A percentile compares a stretch with the other conserved stretches of the same genome.
Evolutionary conservation across 495 filamentous ascomycete genomes (phyloP).

Genomic region (Neurospora discreta): DNA sequence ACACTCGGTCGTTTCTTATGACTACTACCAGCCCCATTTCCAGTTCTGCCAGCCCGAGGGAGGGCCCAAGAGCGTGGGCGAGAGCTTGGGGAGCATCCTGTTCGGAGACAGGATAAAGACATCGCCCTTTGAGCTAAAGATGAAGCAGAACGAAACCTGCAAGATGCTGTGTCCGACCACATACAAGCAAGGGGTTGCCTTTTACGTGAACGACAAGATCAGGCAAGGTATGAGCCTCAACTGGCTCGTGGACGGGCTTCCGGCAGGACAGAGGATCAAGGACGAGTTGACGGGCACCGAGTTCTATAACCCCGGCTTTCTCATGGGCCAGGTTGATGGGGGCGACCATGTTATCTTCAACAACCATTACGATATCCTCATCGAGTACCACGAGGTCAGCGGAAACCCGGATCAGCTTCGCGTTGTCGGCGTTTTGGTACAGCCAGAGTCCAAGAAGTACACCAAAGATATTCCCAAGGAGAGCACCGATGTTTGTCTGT

Average conservation of each 20-base stretch:
- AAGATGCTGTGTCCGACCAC: conserved; percentile 59
- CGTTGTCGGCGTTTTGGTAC: conserved; percentile 83
- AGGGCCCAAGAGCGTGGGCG: conserved; percentile 62
- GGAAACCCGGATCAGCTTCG: conserved; percentile 50
- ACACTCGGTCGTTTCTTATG: conserved; percentile 83
- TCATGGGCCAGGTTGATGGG: conserved; percentile 53
- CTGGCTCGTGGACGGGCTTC: conserved; percentile 90
- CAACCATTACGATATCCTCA: conserved; percentile 89
- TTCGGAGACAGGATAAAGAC: conserved; percentile 94
- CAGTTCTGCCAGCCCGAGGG: conserved; percentile 73
- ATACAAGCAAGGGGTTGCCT: conserved; percentile 56
- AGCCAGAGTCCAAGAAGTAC: conserved; percentile 61
- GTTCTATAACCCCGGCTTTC: conserved; percentile 83
- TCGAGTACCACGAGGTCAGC: conserved; percentile 79
- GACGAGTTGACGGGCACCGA: conserved; percentile 62
- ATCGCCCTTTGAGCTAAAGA: conserved; percentile 78
- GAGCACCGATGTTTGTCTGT: conserved; percentile 51
- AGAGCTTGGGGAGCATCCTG: conserved; percentile 89
- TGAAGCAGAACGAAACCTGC: conserved; percentile 77
- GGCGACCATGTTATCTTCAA: conserved; percentile 53
- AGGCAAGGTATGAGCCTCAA: conserved; percentile 77
- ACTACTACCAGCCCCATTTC: conserved; percentile 85
- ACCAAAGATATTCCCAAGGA: conserved; percentile 31
- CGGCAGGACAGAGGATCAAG: conserved; percentile 65
- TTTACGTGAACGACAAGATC: conserved; percentile 76